phyloP scores from a whole-genome alignment of 1,284 basidiomycete genomes.

The Moesziomyces parantarcticus region DNA sequence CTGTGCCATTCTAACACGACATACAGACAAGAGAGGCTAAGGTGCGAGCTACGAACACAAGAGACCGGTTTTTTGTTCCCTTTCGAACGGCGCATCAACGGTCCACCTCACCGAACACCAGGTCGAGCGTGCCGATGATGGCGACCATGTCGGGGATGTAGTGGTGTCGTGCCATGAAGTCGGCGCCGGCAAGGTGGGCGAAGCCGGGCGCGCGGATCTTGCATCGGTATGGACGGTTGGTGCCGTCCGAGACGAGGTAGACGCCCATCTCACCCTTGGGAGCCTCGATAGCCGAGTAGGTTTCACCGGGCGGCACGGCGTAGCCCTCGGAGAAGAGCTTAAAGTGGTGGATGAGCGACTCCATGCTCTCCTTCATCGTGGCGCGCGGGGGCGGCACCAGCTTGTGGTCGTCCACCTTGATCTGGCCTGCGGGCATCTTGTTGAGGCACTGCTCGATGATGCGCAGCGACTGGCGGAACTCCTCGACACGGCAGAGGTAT shows the following conservation, averaged over 20 bases:
- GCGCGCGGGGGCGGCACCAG: slow-evolving; percentile 96
- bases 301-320: slow-evolving; percentile 94
- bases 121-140: slow-evolving; percentile 66
- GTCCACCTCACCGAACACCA: slow-evolving; percentile 68
- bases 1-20: no score
- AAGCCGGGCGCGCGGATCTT: slow-evolving; percentile 67
- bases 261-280: slow-evolving; percentile 94
- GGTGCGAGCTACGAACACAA: not conserved
- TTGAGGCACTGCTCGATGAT: slow-evolving; percentile 89
- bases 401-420: slow-evolving; percentile 98
- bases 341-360: slow-evolving; percentile 97
- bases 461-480: slow-evolving; percentile 92
- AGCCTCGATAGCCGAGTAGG: slow-evolving; percentile 96
- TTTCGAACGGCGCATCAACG: slow-evolving; percentile 14
- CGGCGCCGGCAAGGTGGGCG: slow-evolving; percentile 65
- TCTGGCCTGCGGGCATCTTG: slow-evolving; percentile 92
- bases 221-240: slow-evolving; percentile 67
- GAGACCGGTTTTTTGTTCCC: not conserved
- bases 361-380: slow-evolving; percentile 98
- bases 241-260: slow-evolving; percentile 66
- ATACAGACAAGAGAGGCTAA: no score
- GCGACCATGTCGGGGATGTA: slow-evolving; percentile 66
- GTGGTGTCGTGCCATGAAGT: slow-evolving; percentile 65
- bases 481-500: slow-evolving; percentile 96
- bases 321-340: slow-evolving; percentile 96